Evolutionary conservation across 2,329 filamentous ascomycete genomes (phyloP).

Genomic region (Fonsecaea nubica): DNA sequence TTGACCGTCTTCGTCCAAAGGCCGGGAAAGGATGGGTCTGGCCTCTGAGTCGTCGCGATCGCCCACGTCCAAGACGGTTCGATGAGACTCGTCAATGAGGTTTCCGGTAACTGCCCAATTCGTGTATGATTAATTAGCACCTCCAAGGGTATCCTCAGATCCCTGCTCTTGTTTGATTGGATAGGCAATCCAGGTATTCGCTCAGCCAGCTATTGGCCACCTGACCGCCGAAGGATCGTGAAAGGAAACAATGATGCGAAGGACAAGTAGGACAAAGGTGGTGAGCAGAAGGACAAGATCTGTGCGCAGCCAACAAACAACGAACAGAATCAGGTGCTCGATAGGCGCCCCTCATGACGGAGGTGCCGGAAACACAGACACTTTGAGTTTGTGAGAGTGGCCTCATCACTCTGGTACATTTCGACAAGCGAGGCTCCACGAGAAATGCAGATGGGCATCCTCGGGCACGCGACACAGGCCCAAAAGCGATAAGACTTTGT

Average conservation of each 20-base stretch:
- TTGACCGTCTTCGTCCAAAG: neutral
- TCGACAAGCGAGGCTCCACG: constrained; percentile 14
- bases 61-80: neutral
- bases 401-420: neutral
- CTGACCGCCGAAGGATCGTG: neutral
- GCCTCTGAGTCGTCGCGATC: neutral
- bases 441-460: constrained; percentile 6
- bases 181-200: neutral
- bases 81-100: neutral
- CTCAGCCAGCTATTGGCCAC: neutral
- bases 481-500: neutral
- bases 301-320: neutral
- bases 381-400: constrained; percentile 8
- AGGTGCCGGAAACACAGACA: constrained; percentile 11
- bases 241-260: neutral
- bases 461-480: constrained; percentile 19
- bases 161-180: neutral
- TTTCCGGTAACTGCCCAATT: neutral
- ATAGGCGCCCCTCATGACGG: constrained; percentile 2
- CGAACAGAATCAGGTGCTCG: neutral
- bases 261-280: neutral
- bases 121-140: neutral
- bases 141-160: neutral
- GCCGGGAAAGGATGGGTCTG: neutral
- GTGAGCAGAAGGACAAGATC: neutral